Evolutionary conservation across 768 basidiomycete genomes (phyloP).

Genomic region (Phlebiopsis gigantea): DNA sequence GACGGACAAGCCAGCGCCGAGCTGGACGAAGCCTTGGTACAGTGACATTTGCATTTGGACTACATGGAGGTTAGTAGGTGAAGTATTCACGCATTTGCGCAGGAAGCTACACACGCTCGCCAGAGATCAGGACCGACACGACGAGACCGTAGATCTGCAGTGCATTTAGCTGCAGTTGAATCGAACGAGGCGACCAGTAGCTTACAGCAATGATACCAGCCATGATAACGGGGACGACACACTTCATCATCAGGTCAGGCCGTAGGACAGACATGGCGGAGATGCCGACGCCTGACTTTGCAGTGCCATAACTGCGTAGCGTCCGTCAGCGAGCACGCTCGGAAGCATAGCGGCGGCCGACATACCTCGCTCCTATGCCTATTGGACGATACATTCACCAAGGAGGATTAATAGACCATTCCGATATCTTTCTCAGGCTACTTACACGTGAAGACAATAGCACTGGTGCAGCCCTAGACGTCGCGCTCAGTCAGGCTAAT

Average conservation of each 20-base stretch:
- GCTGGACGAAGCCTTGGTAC: constrained; percentile 89
- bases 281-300: constrained; percentile 97
- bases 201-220: constrained; percentile 99
- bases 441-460: constrained; percentile 97
- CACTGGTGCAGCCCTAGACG: constrained; percentile 85
- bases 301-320: constrained; percentile 83
- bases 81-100: neutral
- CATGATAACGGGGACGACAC: constrained; percentile 97
- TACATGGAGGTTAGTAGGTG: constrained; percentile 24
- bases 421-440: constrained; percentile 5
- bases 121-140: constrained; percentile 94
- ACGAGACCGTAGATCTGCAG: constrained; percentile 92
- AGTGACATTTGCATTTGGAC: constrained; percentile 79
- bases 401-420: neutral
- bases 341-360: constrained; percentile 17
- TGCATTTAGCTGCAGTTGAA: neutral
- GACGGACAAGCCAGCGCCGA: constrained; percentile 89
- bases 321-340: neutral
- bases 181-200: neutral
- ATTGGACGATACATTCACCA: neutral
- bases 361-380: constrained; percentile 85
- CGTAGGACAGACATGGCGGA: constrained; percentile 97
- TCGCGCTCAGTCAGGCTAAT: constrained; percentile 5
- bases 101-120: constrained; percentile 59
- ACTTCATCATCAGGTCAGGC: constrained; percentile 98